Conservation (phyloP, 768 basidiomycete genomes). For the Tricholoma sp. region DNA sequence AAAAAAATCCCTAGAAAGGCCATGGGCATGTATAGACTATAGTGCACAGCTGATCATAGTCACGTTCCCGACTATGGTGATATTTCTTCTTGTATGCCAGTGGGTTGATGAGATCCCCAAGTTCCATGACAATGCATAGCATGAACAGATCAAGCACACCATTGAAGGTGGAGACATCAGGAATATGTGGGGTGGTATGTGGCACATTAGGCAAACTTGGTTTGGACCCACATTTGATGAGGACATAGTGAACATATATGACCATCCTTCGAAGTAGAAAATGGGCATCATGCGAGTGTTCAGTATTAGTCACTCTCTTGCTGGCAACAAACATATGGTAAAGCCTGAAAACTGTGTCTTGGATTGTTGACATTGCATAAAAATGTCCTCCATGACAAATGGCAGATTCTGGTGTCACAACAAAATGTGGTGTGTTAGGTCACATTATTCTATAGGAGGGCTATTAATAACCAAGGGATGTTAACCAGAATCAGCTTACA, state of each 20-base stretch:
- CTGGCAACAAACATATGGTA: background rate
- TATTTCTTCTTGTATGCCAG: background rate
- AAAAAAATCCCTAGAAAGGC: background rate
- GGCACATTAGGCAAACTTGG: too few species aligned
- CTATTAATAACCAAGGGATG: background rate
- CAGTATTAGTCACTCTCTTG: background rate
- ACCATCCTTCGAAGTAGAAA: background rate
- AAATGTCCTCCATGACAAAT: conserved; percentile 1
- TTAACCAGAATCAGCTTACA: background rate
- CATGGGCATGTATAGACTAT: background rate
- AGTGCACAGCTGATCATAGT: background rate
- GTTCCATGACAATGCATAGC: background rate
- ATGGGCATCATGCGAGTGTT: background rate
- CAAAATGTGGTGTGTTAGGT: background rate
- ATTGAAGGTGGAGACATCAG: background rate
- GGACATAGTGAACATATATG: background rate
- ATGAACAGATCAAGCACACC: background rate
- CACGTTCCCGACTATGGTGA: background rate
- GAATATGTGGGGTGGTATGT: background rate
- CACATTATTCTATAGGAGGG: background rate
- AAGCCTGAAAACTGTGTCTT: background rate
- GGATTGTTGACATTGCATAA: background rate
- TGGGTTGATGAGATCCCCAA: background rate
- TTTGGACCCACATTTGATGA: background rate
- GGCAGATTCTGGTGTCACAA: background rate